Evolutionary conservation across 2,329 filamentous ascomycete genomes (phyloP).

Genomic region (Proliferodiscus dingleyae): DNA sequence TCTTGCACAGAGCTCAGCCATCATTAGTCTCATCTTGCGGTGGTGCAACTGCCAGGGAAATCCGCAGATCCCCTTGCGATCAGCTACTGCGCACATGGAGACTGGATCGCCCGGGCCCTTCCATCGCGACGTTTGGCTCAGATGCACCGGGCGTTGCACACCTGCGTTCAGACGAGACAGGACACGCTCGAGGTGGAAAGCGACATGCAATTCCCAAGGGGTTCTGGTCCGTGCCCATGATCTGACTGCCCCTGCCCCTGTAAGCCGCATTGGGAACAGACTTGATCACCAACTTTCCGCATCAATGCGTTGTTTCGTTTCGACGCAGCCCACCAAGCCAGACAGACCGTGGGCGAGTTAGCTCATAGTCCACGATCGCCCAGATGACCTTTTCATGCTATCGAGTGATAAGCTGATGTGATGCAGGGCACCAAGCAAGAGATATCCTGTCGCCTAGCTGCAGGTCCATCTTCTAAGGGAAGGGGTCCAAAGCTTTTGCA

Average conservation of each 20-base stretch:
- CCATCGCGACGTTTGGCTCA: too few species aligned
- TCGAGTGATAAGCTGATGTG: slow-evolving; percentile 3
- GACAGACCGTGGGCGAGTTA: slow-evolving; percentile 1
- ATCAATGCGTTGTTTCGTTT: background rate
- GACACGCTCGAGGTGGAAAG: background rate
- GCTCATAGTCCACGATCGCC: too few species aligned
- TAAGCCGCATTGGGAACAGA: background rate
- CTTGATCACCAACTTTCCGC: background rate
- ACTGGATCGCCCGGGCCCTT: too few species aligned
- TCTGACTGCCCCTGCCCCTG: too few species aligned
- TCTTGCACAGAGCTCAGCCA: too few species aligned
- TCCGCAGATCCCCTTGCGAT: too few species aligned
- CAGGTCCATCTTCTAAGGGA: too few species aligned
- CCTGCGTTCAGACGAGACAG: too few species aligned
- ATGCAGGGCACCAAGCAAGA: background rate
- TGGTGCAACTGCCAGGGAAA: too few species aligned
- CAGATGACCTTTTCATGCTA: slow-evolving; percentile 10
- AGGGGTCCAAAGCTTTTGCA: background rate
- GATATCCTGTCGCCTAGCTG: background rate
- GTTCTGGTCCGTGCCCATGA: background rate
- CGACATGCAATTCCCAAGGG: background rate
- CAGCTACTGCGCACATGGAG: too few species aligned
- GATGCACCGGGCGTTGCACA: too few species aligned
- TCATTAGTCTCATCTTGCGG: too few species aligned
- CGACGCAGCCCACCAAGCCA: background rate